phyloP scores from a whole-genome alignment of 148 eudicot species.

The Tetragonia tetragonoides region DNA sequence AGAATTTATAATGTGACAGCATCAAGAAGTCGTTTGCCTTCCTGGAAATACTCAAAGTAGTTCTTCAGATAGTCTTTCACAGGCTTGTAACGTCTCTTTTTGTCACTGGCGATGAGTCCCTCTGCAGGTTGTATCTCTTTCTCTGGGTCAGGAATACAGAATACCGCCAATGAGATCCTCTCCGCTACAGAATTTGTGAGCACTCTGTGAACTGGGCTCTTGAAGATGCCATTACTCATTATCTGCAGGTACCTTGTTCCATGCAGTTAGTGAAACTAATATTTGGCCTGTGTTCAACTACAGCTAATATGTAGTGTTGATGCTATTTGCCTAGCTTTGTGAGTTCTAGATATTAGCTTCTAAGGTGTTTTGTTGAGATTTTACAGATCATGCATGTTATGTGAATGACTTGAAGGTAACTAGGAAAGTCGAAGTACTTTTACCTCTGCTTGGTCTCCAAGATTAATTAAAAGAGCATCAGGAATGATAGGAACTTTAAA shows the following conservation, averaged over 20 bases:
- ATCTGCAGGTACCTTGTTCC: conserved; percentile 34
- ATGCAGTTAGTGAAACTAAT: not conserved
- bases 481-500: conserved; percentile 37
- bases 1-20: conserved; percentile 7
- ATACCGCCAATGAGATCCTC: conserved; percentile 42
- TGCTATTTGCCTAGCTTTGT: too few relatives aligned
- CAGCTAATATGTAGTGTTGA: too few relatives aligned
- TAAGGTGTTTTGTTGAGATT: not conserved
- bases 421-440: not conserved
- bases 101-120: conserved; percentile 30
- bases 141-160: conserved; percentile 34
- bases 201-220: conserved; percentile 56
- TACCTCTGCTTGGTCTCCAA: conserved; percentile 62
- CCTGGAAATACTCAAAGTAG: conserved; percentile 38
- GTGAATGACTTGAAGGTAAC: too few relatives aligned
- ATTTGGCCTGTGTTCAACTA: not conserved
- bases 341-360: not conserved
- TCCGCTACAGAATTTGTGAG: conserved; percentile 37
- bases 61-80: conserved; percentile 29
- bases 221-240: conserved; percentile 54
- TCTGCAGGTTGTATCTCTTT: conserved; percentile 41
- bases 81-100: conserved; percentile 32
- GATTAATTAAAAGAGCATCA: conserved; percentile 31
- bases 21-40: conserved; percentile 43
- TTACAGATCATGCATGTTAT: too few relatives aligned